Evolutionary conservation across 2,329 filamentous ascomycete species (phyloP).

Genomic region (Epicoccum sorghinum): DNA sequence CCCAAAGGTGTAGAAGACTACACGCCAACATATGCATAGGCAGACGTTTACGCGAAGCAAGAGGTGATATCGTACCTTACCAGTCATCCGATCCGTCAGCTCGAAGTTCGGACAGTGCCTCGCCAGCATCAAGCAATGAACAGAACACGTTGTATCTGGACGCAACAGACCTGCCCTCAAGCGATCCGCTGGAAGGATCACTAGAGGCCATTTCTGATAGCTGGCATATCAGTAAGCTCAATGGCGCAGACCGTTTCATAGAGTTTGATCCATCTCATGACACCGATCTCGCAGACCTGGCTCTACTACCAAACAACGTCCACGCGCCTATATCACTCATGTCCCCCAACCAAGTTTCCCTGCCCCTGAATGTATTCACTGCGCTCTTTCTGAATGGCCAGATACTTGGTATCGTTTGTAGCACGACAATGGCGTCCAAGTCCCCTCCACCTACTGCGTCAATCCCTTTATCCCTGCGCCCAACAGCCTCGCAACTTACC

Average conservation of each 20-base stretch:
- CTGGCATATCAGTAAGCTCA: neutral
- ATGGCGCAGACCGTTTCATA: neutral
- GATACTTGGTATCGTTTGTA: neutral
- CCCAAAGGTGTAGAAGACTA: too few relatives aligned
- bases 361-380: slow-evolving; percentile 12
- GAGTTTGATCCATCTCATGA: neutral
- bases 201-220: neutral
- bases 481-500: slow-evolving; percentile 43
- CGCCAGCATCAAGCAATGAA: slow-evolving; percentile 23
- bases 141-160: slow-evolving; percentile 21
- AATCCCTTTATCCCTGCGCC: slow-evolving; percentile 36
- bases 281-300: neutral
- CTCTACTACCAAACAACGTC: slow-evolving; percentile 1
- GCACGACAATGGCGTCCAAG: neutral
- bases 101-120: slow-evolving; percentile 17
- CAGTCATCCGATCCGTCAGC: neutral
- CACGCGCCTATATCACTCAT: neutral
- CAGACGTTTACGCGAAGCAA: slow-evolving; percentile 1
- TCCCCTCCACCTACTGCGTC: neutral
- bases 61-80: neutral
- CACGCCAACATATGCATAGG: neutral
- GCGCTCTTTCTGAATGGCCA: slow-evolving; percentile 6
- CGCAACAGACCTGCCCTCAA: neutral
- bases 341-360: neutral
- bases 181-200: too few relatives aligned